A percentile compares a stretch with the other conserved stretches of the same genome.
These are phyloP conservation scores for Eragrostis nindensis DNA, from an alignment of 176 grass and related monocot species.

Conservation along the genomic window DNA sequence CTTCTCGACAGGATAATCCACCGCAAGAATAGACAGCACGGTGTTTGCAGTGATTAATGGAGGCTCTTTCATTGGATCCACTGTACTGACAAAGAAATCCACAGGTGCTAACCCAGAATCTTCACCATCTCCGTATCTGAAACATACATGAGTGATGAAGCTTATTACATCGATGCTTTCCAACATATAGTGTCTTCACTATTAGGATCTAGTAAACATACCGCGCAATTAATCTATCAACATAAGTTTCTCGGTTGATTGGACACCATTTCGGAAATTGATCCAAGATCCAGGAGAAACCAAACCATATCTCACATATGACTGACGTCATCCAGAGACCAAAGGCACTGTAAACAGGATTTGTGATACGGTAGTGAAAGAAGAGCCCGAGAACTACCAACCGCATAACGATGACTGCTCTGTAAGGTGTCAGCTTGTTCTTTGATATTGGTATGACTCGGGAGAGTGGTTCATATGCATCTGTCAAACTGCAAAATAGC, in stretches of 20 bases:
- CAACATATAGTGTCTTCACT: constrained; percentile 31
- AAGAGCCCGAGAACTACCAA: constrained; percentile 90
- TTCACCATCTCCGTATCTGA: constrained; percentile 84
- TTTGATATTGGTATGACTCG: constrained; percentile 84
- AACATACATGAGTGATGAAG: constrained; percentile 30
- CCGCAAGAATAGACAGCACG: constrained; percentile 91
- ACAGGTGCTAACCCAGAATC: constrained; percentile 74
- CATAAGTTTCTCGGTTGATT: constrained; percentile 88
- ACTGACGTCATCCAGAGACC: constrained; percentile 94
- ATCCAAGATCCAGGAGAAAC: constrained; percentile 98
- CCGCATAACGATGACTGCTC: constrained; percentile 93
- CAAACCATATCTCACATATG: constrained; percentile 99
- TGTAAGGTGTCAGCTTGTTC: constrained; percentile 99
- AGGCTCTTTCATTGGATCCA: constrained; percentile 97
- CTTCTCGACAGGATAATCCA: constrained; percentile 96
- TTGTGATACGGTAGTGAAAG: constrained; percentile 98
- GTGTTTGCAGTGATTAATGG: constrained; percentile 94
- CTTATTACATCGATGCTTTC: constrained; percentile 8
- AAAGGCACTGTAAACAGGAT: constrained; percentile 89
- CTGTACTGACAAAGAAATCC: constrained; percentile 99
- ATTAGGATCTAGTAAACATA: constrained; percentile 40
- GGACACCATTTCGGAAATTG: constrained; percentile 98
- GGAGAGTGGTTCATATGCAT: constrained; percentile 84
- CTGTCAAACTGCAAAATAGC: constrained; percentile 67
- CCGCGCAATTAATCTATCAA: constrained; percentile 90